Conservation (phyloP, 352 stramenopile species). For the Phytophthora palmivora region DNA sequence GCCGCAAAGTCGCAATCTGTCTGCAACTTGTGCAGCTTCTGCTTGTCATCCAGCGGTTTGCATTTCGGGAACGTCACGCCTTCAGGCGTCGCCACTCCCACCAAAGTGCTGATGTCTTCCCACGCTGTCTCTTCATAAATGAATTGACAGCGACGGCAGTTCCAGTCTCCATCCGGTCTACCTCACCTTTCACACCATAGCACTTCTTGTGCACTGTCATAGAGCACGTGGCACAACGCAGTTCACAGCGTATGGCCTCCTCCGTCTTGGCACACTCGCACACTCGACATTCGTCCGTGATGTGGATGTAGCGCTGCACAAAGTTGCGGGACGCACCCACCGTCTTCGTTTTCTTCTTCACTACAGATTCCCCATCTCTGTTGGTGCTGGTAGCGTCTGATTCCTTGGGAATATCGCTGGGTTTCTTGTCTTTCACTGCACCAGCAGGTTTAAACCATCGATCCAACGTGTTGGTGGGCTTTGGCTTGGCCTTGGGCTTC, state of each 20-base stretch:
- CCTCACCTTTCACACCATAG: constrained; percentile 57
- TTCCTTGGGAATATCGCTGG: constrained; percentile 8
- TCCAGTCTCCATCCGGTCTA: constrained; percentile 56
- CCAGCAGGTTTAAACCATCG: constrained; percentile 58
- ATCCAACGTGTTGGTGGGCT: constrained; percentile 61
- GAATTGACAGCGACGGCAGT: constrained; percentile 65
- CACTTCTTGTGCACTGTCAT: constrained; percentile 82
- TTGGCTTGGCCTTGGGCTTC: constrained; percentile 24
- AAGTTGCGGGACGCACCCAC: constrained; percentile 48
- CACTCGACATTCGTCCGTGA: constrained; percentile 73
- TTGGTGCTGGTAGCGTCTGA: not conserved
- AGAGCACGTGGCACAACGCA: constrained; percentile 66
- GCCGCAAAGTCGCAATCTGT: constrained; percentile 57
- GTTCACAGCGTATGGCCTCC: constrained; percentile 56
- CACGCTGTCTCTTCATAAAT: constrained; percentile 44
- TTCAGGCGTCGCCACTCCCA: constrained; percentile 19
- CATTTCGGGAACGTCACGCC: constrained; percentile 45
- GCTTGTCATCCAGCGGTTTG: constrained; percentile 32
- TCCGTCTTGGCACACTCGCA: constrained; percentile 64
- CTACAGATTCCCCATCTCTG: constrained; percentile 2
- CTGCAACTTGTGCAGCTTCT: constrained; percentile 52
- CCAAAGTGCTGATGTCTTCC: constrained; percentile 31
- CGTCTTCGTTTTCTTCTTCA: constrained; percentile 26
- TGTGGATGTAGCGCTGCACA: constrained; percentile 75
- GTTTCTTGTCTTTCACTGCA: constrained; percentile 21